phyloP scores from a whole-genome alignment of 1,284 basidiomycete species.

The Violaceomyces palustris region DNA sequence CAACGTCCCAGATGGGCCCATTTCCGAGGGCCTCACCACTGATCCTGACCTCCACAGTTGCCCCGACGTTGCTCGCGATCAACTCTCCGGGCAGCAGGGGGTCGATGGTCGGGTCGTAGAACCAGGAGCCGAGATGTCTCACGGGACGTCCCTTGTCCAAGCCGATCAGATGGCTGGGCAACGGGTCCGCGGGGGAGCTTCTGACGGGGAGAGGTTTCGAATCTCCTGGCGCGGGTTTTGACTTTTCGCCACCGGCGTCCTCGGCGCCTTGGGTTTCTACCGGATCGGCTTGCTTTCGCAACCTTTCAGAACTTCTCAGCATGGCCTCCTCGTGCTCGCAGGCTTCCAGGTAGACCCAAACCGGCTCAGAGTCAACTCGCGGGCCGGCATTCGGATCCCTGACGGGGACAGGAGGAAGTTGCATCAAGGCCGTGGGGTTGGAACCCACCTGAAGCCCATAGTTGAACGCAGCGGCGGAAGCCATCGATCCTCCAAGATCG shows the following conservation, averaged over 20 bases:
- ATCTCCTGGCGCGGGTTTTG: background rate
- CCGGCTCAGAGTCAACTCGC: constrained; percentile 46
- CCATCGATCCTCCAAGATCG: too few relatives aligned
- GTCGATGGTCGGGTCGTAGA: constrained; percentile 40
- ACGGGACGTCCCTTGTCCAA: constrained; percentile 43
- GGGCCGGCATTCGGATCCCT: constrained; percentile 38
- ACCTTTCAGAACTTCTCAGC: too few relatives aligned
- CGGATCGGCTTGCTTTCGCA: background rate
- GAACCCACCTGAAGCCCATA: too few relatives aligned
- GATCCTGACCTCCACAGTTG: constrained; percentile 50
- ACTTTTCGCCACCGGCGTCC: background rate
- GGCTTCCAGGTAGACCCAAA: constrained; percentile 48
- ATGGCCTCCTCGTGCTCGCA: constrained; percentile 39
- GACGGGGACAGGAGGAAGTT: too few relatives aligned
- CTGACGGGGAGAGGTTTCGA: constrained; percentile 5
- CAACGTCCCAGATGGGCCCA: constrained; percentile 15
- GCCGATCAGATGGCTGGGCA: constrained; percentile 34
- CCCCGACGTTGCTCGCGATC: constrained; percentile 44
- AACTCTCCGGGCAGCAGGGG: constrained; percentile 47
- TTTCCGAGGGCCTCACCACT: constrained; percentile 29
- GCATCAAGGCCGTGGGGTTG: too few relatives aligned
- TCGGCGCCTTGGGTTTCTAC: background rate
- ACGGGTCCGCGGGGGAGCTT: constrained; percentile 12
- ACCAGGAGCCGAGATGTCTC: constrained; percentile 43
- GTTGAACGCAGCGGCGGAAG: too few relatives aligned